phyloP scores from a whole-genome alignment of 164 flowering plant species.

The Sextonia rubra region DNA sequence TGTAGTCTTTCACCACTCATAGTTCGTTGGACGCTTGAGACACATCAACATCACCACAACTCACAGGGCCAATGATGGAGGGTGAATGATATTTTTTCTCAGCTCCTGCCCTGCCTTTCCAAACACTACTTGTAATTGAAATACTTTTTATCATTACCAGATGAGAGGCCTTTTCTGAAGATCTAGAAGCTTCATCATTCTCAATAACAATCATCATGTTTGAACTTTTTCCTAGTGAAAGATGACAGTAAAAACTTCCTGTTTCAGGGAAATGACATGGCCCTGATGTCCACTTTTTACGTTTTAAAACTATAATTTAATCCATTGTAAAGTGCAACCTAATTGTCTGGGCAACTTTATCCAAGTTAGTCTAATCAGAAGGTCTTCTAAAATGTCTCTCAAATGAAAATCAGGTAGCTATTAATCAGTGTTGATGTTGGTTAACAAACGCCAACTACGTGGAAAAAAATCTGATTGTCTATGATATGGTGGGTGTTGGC shows the following conservation, averaged over 20 bases:
- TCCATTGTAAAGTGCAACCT: no score
- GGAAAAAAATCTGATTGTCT: no score
- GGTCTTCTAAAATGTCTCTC: no score
- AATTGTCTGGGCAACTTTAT: no score
- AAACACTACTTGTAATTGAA: not conserved
- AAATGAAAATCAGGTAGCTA: no score
- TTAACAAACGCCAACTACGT: no score
- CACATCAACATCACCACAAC: not conserved
- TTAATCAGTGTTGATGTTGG: no score
- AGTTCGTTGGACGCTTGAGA: not conserved
- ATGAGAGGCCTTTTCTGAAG: not conserved
- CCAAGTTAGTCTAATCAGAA: no score
- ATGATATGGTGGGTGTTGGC: no score
- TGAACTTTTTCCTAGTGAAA: not conserved
- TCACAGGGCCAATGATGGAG: not conserved
- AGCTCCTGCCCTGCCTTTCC: not conserved
- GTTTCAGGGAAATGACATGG: not conserved
- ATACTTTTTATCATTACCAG: not conserved
- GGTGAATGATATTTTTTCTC: not conserved
- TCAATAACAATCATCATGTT: not conserved
- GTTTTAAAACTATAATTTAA: not conserved
- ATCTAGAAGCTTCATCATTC: not conserved
- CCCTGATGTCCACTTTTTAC: not conserved
- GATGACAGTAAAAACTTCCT: not conserved
- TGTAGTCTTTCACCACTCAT: not conserved